Evolutionary conservation across 805 yeast species (phyloP), one percentile per base, ranked within the genome.

Genomic region (Ogataea philodendri): DNA sequence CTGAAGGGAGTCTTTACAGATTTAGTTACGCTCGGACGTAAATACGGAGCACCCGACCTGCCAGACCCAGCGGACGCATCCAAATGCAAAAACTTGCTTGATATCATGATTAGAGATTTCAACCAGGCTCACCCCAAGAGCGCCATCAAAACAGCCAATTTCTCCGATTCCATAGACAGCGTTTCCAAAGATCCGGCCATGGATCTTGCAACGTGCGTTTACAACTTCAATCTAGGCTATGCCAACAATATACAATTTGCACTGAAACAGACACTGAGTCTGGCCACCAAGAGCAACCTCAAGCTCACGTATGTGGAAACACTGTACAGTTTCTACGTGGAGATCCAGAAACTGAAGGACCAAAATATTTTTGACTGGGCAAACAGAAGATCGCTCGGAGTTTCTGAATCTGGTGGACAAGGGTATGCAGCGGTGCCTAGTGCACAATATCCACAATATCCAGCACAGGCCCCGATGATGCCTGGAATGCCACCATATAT

Each of bases 1-100:
- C 30, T 47, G 8, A 45, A 36, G 22, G 58, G 59, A 1, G 37
- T 39, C 2, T 49, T 54, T 26, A n/a, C 40, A 11, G 55, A 57
- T 25, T 32, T 57, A 2, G 22, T 57, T 7, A 16, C 15, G 1
- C 15, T 59, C 2, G 59, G 57, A 5, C 44, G 45, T 35, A 20
- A 22, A 19, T 31, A 44, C 4, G 60, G 62, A 9, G 48, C 51
- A 9, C 31, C 42, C 3, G 62, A 56, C 33, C 37, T 57, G 20
- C 62, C 63, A 1, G 39, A 41, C 7, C 43, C 49, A 5, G n/a
- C 25, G 2, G 55, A 57, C 20, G 10, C 22, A 1, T 9, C 30
- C 3, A 39, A 26, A 11, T 11, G 44, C 2, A 43, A 48, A n/a
- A 20, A 30, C 2, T 23, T 46, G 6, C 48, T 56, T 15, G 48